Percentiles rank a stretch among this genome's conserved stretches.
phyloP scores from a whole-genome alignment of 2,329 filamentous ascomycete species.

The Sclerotinia trifoliorum region DNA sequence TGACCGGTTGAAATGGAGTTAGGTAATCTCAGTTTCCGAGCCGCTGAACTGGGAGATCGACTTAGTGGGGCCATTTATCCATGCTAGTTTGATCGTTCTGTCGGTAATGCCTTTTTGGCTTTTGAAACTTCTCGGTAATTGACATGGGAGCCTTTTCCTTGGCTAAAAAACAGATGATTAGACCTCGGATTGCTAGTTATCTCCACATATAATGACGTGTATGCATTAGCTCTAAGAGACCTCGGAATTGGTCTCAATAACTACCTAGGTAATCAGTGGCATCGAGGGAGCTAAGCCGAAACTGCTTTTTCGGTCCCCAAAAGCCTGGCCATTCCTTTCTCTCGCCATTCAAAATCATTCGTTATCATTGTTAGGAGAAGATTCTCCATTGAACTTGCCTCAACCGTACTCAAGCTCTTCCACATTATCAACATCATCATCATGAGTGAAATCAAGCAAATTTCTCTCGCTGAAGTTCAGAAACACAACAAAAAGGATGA shows the following conservation, averaged over 20 bases:
- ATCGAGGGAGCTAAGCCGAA: background rate
- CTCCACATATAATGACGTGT: background rate
- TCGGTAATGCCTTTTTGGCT: background rate
- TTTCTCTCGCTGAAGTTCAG: constrained; percentile 45
- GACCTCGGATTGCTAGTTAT: constrained; percentile 1
- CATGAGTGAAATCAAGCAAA: constrained; percentile 22
- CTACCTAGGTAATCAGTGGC: background rate
- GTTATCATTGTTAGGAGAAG: background rate
- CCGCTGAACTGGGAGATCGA: background rate
- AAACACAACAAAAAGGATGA: constrained; percentile 50
- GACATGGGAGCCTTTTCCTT: background rate
- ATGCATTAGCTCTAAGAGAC: background rate
- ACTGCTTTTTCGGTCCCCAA: background rate
- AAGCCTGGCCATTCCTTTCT: background rate
- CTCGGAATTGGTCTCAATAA: background rate
- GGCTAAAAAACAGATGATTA: background rate
- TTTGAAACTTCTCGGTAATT: background rate
- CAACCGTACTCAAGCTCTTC: background rate
- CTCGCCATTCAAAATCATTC: background rate
- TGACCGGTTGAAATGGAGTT: background rate
- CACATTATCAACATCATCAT: constrained; percentile 2
- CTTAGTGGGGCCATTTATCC: background rate
- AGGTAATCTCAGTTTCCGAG: background rate
- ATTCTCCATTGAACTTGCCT: background rate
- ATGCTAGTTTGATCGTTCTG: background rate